Evolutionary conservation across 768 basidiomycete genomes (phyloP).

Genomic region (Boletus rubescentipes): DNA sequence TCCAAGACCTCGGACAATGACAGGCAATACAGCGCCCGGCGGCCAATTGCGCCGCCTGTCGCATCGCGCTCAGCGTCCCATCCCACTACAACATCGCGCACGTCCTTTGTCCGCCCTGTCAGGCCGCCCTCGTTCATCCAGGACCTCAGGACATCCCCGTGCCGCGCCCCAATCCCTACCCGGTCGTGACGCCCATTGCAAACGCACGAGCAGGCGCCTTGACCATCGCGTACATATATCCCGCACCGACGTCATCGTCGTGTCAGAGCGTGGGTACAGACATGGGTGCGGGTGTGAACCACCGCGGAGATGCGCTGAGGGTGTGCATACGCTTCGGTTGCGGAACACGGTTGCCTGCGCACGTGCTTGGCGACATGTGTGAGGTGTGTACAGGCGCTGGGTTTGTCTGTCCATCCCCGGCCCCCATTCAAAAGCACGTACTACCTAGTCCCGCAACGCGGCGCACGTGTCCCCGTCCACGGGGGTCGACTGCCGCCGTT

Average conservation of each 20-base stretch:
- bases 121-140: background rate
- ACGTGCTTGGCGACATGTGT: conserved; percentile 9
- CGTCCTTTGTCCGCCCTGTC: conserved; percentile 16
- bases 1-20: too few species aligned
- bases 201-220: background rate
- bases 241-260: background rate
- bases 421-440: background rate
- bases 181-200: background rate
- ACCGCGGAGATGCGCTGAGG: background rate
- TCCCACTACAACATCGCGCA: background rate
- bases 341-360: conserved; percentile 2
- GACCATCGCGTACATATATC: background rate
- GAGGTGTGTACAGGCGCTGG: conserved; percentile 12
- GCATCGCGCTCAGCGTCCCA: conserved; percentile 1
- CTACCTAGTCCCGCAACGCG: background rate
- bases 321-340: conserved; percentile 25
- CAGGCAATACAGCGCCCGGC: background rate
- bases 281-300: background rate
- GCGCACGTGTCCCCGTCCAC: background rate
- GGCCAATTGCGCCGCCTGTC: conserved; percentile 6
- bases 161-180: conserved; percentile 2
- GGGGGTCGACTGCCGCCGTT: background rate
- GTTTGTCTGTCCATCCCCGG: background rate
- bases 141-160: background rate
- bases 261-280: background rate